Conservation (phyloP, 1,284 basidiomycete species). For the Schizophyllum commune region DNA sequence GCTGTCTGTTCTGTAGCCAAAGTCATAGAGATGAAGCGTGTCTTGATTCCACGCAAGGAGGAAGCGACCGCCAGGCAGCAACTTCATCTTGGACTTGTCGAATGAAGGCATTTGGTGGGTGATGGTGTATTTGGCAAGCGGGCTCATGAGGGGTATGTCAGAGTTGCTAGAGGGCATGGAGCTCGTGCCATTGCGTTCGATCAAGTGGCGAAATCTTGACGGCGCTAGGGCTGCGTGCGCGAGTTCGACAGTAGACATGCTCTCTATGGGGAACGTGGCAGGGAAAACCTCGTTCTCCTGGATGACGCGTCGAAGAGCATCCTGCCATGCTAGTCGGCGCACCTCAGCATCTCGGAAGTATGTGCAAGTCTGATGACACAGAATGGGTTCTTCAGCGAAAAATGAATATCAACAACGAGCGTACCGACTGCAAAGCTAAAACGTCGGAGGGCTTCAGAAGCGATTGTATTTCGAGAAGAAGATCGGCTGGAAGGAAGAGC, state of each 20-base stretch:
- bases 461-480: neutral
- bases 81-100: too few relatives aligned
- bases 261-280: neutral
- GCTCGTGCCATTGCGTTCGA: neutral
- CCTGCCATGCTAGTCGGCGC: neutral
- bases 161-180: too few relatives aligned
- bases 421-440: neutral
- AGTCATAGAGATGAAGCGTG: too few relatives aligned
- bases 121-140: neutral
- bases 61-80: too few relatives aligned
- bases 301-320: neutral
- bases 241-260: neutral
- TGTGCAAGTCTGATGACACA: neutral
- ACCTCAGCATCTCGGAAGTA: neutral
- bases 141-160: too few relatives aligned
- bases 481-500: neutral
- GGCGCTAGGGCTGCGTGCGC: neutral
- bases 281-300: neutral
- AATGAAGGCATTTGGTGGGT: too few relatives aligned
- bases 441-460: neutral
- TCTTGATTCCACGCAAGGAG: too few relatives aligned
- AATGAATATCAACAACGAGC: too few relatives aligned
- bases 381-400: neutral
- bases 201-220: neutral
- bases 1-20: too few relatives aligned